Evolutionary conservation across 257 asterid species (phyloP).

Genomic region (Galeopsis tetrahit): DNA sequence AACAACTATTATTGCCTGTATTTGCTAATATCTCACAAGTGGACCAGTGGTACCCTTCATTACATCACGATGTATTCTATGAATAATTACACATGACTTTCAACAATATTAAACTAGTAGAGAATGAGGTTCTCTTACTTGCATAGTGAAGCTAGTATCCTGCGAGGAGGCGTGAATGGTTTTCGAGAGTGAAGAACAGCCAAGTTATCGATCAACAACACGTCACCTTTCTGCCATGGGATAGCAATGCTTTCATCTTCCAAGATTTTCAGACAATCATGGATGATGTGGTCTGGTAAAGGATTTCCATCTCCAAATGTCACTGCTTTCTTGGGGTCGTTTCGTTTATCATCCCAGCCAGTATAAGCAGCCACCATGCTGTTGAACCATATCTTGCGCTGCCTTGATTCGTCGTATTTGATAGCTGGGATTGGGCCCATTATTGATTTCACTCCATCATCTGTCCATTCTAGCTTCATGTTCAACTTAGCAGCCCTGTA

Average conservation of each 20-base stretch:
- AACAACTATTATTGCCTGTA: background rate
- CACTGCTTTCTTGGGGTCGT: slow-evolving; percentile 81
- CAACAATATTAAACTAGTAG: background rate
- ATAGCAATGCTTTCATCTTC: slow-evolving; percentile 80
- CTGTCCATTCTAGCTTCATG: slow-evolving; percentile 85
- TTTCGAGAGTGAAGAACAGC: slow-evolving; percentile 87
- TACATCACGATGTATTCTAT: background rate
- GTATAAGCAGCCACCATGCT: slow-evolving; percentile 94
- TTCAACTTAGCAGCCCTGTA: slow-evolving; percentile 81
- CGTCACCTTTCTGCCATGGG: slow-evolving; percentile 86
- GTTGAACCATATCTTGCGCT: slow-evolving; percentile 83
- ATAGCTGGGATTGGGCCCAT: slow-evolving; percentile 92
- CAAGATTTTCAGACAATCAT: slow-evolving; percentile 65
- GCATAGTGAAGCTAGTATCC: slow-evolving; percentile 84
- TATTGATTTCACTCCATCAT: slow-evolving; percentile 63
- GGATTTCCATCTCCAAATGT: slow-evolving; percentile 76
- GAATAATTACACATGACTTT: background rate
- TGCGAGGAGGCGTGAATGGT: slow-evolving; percentile 77
- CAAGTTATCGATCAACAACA: slow-evolving; percentile 71
- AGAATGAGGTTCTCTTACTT: slow-evolving; percentile 42
- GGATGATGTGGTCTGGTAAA: slow-evolving; percentile 59
- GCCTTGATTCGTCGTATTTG: slow-evolving; percentile 57
- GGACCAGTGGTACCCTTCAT: background rate
- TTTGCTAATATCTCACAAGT: background rate
- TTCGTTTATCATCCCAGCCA: slow-evolving; percentile 80